Evolutionary conservation across 1,284 basidiomycete genomes (phyloP), one percentile per base, ranked within the genome.

Genomic region (Tylopilus sp.): DNA sequence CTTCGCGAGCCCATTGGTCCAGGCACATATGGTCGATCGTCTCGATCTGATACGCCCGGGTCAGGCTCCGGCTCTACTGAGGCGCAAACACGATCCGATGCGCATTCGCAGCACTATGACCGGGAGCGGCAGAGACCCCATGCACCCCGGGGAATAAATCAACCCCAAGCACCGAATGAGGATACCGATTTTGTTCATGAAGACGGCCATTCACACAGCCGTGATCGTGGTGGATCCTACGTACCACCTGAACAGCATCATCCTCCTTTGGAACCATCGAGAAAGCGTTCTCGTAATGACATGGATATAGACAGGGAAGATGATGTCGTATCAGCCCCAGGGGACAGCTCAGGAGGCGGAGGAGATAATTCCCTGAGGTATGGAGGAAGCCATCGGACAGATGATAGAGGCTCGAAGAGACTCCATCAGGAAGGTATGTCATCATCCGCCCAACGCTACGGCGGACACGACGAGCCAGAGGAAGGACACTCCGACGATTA

Each of bases 201-300:
- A 61, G 76, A 78, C 44, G 71, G 70, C 25, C 67, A 73, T 64
- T 66, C 69, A 35, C 64, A 67, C 55, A 57, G 59, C 43, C 69
- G 58, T 48, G 67, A 61, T 33, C 62, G 54, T 38, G 61, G 63
- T 54, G 64, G 66, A 26, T 54, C 65, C 26, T 66, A 66, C 48
- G 31, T 65, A 46, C 59, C 54, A 52, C 54, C 56, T 39, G 64
- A 66, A 39, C 64, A 67, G 51, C 61, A 66, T 28, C 63, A 44
- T 15, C 55, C 59, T 38, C 50, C 51, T 64, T 52, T 59, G 48
- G 68, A 66, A 35, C 13, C 61, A 43, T 72, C 79, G 46, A 74
- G 79, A 60, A 84, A 82, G 60, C 74, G 82, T 49, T 73, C 68
- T 53, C 71, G 79, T 51, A 74, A 75, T 44, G 82, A 84, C 44